phyloP scores from a whole-genome alignment of 2,329 filamentous ascomycete genomes.

The Aphanoascus verrucosus region DNA sequence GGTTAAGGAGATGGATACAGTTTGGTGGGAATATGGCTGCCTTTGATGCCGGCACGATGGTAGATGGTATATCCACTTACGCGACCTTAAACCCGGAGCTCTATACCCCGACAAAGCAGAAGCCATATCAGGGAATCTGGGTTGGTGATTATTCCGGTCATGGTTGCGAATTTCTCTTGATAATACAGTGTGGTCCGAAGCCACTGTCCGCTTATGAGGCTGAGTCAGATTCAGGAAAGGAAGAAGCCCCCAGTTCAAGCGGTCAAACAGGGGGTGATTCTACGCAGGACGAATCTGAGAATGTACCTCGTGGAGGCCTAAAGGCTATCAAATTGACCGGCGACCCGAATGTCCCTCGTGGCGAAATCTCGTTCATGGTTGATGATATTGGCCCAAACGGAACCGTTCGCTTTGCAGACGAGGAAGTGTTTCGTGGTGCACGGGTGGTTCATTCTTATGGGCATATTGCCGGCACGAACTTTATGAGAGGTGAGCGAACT shows the following conservation, averaged over 20 bases:
- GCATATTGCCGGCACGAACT: slow-evolving; percentile 66
- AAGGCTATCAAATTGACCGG: slow-evolving; percentile 87
- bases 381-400: slow-evolving; percentile 62
- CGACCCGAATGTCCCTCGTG: slow-evolving; percentile 78
- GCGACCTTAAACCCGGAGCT: slow-evolving; percentile 62
- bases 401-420: slow-evolving; percentile 52
- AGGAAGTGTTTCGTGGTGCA: slow-evolving; percentile 61
- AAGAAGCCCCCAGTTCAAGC: not conserved
- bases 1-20: slow-evolving; percentile 66
- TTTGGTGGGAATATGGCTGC: slow-evolving; percentile 33
- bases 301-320: slow-evolving; percentile 42
- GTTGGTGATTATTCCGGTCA: slow-evolving; percentile 82
- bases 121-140: slow-evolving; percentile 85
- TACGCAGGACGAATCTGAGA: slow-evolving; percentile 33
- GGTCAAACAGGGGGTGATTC: slow-evolving; percentile 27
- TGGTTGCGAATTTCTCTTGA: slow-evolving; percentile 75
- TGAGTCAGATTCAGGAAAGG: not conserved
- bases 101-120: slow-evolving; percentile 71
- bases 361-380: slow-evolving; percentile 70
- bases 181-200: slow-evolving; percentile 57
- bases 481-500: slow-evolving; percentile 53
- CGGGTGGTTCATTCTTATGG: slow-evolving; percentile 63
- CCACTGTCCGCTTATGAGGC: not conserved
- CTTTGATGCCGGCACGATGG: slow-evolving; percentile 34
- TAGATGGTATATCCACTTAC: slow-evolving; percentile 48